Base-by-base conservation (phyloP, 2,329 filamentous ascomycete species). In the Cladobotryum mycophilum region DNA sequence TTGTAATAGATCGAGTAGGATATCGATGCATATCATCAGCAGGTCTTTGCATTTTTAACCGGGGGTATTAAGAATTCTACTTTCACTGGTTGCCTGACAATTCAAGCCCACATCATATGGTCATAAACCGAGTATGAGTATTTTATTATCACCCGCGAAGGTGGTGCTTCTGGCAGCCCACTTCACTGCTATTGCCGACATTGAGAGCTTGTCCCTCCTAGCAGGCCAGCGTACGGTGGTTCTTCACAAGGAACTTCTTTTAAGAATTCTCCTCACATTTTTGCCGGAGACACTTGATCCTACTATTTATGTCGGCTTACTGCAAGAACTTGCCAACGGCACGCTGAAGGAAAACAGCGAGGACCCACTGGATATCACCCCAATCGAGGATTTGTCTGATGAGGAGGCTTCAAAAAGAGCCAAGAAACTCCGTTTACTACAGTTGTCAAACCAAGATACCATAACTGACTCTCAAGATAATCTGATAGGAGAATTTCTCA, bases 231-330 rank as follows among this genome's bases (percentile, higher is more conserved):
- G 86, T 58, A 67, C 70, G 48, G 71, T 77, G 49, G 75, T 84
- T 36, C 72, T 93, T 49, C 74, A 78, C 25, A 76, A 79, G 41
- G 81, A 86, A 51, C 70, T 89, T 13, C 64, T 88, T 20, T 74
- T 93, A 52, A 82, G 85, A 41, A 82, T 93, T 48, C 70, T 95
- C 18, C 76, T 95, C 42, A 88, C 85, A 17, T 88, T 85, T 62
- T 75, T 95, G 1, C 89, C 89, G 22, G 88, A 92, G 66, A 84
- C 79, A 41, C 63, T 82, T 5, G 78, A 79, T 5, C 82, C 88
- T 5, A 68, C 68, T n/a, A 64, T 73, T 42, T 91, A 91, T 62
- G 71, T 80, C 15, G 70, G 71, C 13, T 78, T 88, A 47, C 62
- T 90, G 15, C 67, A 78, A 58, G 76, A 81, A 47, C 69, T 90